Conservation (phyloP, 2,329 filamentous ascomycete genomes). For the Paramyrothecium roridum region DNA sequence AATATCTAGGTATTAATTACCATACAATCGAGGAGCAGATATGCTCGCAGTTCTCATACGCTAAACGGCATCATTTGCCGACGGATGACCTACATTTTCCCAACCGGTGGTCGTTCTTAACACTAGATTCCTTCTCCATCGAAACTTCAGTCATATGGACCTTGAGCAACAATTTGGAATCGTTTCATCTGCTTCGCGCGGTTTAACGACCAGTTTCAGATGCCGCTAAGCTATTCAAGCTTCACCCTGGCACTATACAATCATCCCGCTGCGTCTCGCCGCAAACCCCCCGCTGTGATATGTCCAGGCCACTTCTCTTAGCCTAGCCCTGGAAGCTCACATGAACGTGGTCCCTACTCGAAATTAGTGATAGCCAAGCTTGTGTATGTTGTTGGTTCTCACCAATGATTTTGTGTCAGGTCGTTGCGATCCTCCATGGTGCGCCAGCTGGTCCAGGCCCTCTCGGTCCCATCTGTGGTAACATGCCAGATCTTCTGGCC, state of each 20-base stretch:
- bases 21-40: too few relatives aligned
- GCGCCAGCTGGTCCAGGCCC: constrained; percentile 37
- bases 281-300: not conserved
- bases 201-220: too few relatives aligned
- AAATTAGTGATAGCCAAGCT: not conserved
- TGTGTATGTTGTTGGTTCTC: constrained; percentile 6
- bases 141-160: too few relatives aligned
- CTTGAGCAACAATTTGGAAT: too few relatives aligned
- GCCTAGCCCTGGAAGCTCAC: constrained; percentile 20
- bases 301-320: not conserved
- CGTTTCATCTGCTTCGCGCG: too few relatives aligned
- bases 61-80: too few relatives aligned
- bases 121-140: too few relatives aligned
- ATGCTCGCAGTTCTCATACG: too few relatives aligned
- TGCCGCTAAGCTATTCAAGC: too few relatives aligned
- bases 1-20: too few relatives aligned
- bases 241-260: not conserved
- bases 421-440: constrained; percentile 37
- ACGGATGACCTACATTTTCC: too few relatives aligned
- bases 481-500: constrained; percentile 45
- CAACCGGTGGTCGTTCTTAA: too few relatives aligned
- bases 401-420: constrained; percentile 42
- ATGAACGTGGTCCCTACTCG: constrained; percentile 20
- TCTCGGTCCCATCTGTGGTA: constrained; percentile 26
- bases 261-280: not conserved